Conservation (phyloP, 31 red algal species). For the Porphyra umbilicalis region DNA sequence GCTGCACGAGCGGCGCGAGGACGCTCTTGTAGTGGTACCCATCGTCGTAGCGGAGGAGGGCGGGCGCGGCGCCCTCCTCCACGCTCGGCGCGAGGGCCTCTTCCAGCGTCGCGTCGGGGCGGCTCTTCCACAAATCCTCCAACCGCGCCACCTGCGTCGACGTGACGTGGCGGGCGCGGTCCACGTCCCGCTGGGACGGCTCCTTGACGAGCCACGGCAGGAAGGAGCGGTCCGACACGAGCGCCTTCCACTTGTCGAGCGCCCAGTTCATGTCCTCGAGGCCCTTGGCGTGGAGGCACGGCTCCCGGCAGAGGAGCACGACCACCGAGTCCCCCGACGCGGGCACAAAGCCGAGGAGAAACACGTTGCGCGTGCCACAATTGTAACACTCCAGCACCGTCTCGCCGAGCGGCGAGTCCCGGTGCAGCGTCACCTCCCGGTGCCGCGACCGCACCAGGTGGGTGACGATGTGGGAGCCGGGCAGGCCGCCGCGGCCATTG, state of each 20-base stretch:
- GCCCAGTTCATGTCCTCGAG: slow-evolving; percentile 91
- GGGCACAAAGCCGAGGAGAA: slow-evolving; percentile 85
- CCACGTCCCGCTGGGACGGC: slow-evolving; percentile 72
- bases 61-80: slow-evolving; percentile 61
- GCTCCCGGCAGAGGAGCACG: slow-evolving; percentile 83
- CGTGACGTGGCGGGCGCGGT: slow-evolving; percentile 62
- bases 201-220: slow-evolving; percentile 79
- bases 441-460: slow-evolving; percentile 76
- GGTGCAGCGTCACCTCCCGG: slow-evolving; percentile 73
- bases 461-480: slow-evolving; percentile 81
- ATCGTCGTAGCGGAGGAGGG: slow-evolving; percentile 73
- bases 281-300: slow-evolving; percentile 77
- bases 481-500: slow-evolving; percentile 51
- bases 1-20: slow-evolving; percentile 60
- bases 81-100: slow-evolving; percentile 56
- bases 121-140: slow-evolving; percentile 76
- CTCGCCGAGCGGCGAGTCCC: slow-evolving; percentile 65
- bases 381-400: slow-evolving; percentile 90
- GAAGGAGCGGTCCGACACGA: slow-evolving; percentile 79
- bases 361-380: slow-evolving; percentile 86
- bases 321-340: slow-evolving; percentile 92
- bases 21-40: slow-evolving; percentile 85
- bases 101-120: slow-evolving; percentile 67
- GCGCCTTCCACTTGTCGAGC: slow-evolving; percentile 76
- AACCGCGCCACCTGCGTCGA: slow-evolving; percentile 55